Percentiles rank a stretch among this genome's conserved stretches.
Conservation (phyloP, 805 yeast species). For the Cyberlindnera japonica region DNA sequence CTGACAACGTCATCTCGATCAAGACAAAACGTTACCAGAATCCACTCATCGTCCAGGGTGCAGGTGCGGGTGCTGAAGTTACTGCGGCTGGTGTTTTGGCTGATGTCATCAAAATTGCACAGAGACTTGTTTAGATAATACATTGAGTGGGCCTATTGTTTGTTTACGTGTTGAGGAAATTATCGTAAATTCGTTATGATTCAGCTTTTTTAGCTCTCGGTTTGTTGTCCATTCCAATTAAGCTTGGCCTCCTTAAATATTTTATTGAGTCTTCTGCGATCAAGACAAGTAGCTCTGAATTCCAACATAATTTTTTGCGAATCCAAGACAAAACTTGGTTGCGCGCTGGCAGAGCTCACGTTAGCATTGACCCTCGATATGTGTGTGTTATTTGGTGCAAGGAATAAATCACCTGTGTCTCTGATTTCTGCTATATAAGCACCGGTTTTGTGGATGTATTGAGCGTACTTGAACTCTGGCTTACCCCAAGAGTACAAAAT, state of each 20-base stretch:
- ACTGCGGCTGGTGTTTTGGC: constrained; percentile 91
- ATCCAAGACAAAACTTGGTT: constrained; percentile 43
- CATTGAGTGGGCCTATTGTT: neutral
- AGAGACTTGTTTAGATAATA: constrained; percentile 49
- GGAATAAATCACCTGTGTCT: constrained; percentile 69
- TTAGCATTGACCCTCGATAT: constrained; percentile 63
- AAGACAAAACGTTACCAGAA: constrained; percentile 87
- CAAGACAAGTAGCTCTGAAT: constrained; percentile 60
- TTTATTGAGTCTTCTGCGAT: constrained; percentile 42
- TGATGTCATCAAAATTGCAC: constrained; percentile 88
- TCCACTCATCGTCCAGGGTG: constrained; percentile 96
- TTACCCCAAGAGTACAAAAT: constrained; percentile 89
- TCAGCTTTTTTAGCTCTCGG: too few relatives aligned
- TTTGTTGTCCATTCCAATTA: constrained; percentile 30
- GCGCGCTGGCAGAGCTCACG: constrained; percentile 29
- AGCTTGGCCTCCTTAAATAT: constrained; percentile 59
- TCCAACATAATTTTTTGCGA: constrained; percentile 72
- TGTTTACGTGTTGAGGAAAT: too few relatives aligned
- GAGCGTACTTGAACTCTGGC: constrained; percentile 77
- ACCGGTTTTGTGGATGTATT: constrained; percentile 87
- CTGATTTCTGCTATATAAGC: constrained; percentile 84
- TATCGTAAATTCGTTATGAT: too few relatives aligned
- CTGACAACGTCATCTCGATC: constrained; percentile 92
- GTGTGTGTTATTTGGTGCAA: constrained; percentile 86
- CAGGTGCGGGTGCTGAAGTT: constrained; percentile 84